Base-by-base conservation (phyloP, 257 asterid species). In the Penstemon barbatus region DNA sequence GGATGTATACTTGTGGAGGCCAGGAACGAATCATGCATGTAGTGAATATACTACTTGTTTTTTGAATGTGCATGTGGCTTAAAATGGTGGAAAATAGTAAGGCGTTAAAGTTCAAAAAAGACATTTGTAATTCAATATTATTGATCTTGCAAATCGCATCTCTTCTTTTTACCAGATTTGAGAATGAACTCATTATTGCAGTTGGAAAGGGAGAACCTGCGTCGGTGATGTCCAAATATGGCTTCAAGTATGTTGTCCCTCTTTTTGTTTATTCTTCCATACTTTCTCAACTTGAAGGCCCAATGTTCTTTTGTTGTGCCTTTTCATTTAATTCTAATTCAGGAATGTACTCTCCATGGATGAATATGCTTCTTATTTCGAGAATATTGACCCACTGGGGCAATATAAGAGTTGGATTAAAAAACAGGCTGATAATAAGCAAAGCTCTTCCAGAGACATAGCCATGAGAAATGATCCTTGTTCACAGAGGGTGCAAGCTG, bases 141-240 rank as follows among this genome's bases (percentile, higher is more conserved):
- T 61, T 68, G 63, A 46, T 53, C 40, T 45, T 59, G 53, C 63
- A 61, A n/a, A 18, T 59, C 10, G 36, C 48, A 7, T 75, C 63
- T 56, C 58, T 67, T 48, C 53, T 40, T 69, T 46, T 48, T 63
- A 71, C 85, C 89, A 90, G 98, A 80, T 93, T 71, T 83, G 89
- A 79, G 77, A 80, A 85, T 73, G 91, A 84, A 66, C 83, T 87
- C 33, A 37, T 84, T 65, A 69, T 88, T 71, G 96, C 97, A 43
- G 95, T 83, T 63, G 97, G 97, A 65, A 93, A 93, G 83, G 97
- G 96, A 75, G 91, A 88, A 78, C 97, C 98, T 59, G 95, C 82
- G 5, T 11, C 48, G 53, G 98, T 90, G 77, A 88, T 90, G 96
- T 84, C 90, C 66, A 95, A 84, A 78, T 93, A 88, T 81, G 98